Evolutionary conservation across 2,329 filamentous ascomycete genomes (phyloP).

Genomic region (Hirsutella rhossiliensis): DNA sequence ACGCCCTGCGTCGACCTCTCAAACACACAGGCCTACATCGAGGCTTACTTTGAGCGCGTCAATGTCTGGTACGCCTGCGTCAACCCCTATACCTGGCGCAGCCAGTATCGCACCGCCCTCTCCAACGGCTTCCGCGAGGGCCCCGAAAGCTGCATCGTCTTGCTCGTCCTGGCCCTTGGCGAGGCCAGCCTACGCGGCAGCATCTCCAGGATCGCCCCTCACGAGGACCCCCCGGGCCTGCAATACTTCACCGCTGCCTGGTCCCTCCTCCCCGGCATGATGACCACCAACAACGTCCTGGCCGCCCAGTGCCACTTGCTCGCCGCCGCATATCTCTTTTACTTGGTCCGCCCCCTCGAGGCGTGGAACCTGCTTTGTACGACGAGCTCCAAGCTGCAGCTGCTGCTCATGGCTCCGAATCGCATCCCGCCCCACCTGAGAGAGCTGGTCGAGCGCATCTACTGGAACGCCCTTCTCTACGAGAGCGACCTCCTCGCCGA

Average conservation of each 20-base stretch:
- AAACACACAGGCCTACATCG: conserved; percentile 62
- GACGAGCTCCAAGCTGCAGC: conserved; percentile 69
- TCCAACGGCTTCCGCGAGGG: conserved; percentile 68
- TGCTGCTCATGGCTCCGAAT: conserved; percentile 62
- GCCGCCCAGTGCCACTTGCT: conserved; percentile 72
- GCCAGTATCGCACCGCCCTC: conserved; percentile 62
- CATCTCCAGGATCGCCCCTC: conserved; percentile 58
- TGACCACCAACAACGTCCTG: conserved; percentile 68
- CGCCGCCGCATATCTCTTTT: conserved; percentile 72
- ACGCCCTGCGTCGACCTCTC: conserved; percentile 58
- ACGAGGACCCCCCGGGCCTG: conserved; percentile 62
- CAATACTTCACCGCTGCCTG: conserved; percentile 74
- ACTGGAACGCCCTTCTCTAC: conserved; percentile 74
- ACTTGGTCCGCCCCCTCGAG: conserved; percentile 69
- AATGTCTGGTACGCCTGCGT: conserved; percentile 82
- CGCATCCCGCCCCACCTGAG: conserved; percentile 58
- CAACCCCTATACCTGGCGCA: conserved; percentile 69
- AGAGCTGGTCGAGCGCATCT: conserved; percentile 65
- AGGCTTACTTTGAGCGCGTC: conserved; percentile 69
- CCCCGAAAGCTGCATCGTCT: conserved; percentile 70
- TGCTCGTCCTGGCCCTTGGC: conserved; percentile 66
- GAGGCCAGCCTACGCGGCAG: conserved; percentile 65
- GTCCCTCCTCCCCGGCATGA: conserved; percentile 63
- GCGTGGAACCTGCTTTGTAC: conserved; percentile 73
- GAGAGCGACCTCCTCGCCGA: conserved; percentile 73